These are phyloP conservation scores for Marasmius sp. DNA, from an alignment of 1,284 basidiomycete genomes.

Conservation along the genomic window DNA sequence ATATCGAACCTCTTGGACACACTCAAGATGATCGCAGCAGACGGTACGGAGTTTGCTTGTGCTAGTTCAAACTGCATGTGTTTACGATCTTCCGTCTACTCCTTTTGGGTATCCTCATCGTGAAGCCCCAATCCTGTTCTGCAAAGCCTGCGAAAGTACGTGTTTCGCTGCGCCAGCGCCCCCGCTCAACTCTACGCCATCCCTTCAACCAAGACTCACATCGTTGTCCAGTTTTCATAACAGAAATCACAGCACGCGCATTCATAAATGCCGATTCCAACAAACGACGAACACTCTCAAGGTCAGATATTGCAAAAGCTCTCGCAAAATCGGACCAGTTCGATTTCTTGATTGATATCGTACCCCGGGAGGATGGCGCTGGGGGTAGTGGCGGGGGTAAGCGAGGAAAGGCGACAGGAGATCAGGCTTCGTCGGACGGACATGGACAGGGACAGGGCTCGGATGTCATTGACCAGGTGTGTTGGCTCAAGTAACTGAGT, in stretches of 20 bases:
- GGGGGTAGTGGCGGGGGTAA: conserved; percentile 1
- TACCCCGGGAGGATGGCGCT: conserved; percentile 72
- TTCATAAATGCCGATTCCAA: conserved; percentile 93
- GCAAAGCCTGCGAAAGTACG: conserved; percentile 92
- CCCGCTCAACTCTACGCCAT: not conserved
- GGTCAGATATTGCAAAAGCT: conserved; percentile 89
- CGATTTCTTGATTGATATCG: conserved; percentile 91
- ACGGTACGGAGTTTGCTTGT: conserved; percentile 54
- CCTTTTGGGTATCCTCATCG: not conserved
- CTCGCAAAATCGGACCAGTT: conserved; percentile 90
- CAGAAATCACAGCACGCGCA: conserved; percentile 90
- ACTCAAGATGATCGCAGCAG: conserved; percentile 89
- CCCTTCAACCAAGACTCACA: conserved; percentile 1
- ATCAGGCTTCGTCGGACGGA: not conserved
- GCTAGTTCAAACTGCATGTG: not conserved
- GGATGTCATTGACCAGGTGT: not conserved
- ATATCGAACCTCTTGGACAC: not conserved
- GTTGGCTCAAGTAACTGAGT: not conserved
- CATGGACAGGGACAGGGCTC: not conserved
- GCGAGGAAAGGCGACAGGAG: not conserved
- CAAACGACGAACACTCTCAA: conserved; percentile 88
- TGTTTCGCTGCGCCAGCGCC: too few relatives aligned
- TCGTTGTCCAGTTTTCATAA: conserved; percentile 77
- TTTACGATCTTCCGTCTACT: not conserved
- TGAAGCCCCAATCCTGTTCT: conserved; percentile 87